Conservation (phyloP, 2,329 filamentous ascomycete species). For the Tolypocladium ophioglossoides region DNA sequence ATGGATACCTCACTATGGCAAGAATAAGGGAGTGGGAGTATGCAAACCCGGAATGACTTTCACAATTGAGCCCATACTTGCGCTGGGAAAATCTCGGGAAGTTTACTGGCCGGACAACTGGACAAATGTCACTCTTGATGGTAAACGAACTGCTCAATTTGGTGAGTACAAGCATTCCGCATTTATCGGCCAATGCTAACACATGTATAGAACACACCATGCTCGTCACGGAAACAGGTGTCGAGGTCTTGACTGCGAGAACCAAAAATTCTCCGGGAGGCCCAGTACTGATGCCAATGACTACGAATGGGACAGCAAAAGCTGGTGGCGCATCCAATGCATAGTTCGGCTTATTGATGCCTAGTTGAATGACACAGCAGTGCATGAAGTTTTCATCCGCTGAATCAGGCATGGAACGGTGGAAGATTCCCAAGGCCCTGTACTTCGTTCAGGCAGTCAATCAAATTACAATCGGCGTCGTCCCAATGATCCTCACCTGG, state of each 20-base stretch:
- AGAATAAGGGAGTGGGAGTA: conserved; percentile 92
- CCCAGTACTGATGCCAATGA: conserved; percentile 18
- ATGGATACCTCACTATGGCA: conserved; percentile 93
- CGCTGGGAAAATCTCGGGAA: conserved; percentile 79
- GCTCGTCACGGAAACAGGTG: conserved; percentile 71
- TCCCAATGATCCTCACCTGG: too few species aligned
- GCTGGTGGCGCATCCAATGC: neutral
- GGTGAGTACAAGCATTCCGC: conserved; percentile 38
- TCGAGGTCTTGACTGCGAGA: conserved; percentile 71
- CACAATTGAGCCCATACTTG: conserved; percentile 98
- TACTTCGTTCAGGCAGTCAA: too few species aligned
- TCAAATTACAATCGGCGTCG: too few species aligned
- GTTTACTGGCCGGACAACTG: conserved; percentile 98
- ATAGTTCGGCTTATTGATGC: neutral
- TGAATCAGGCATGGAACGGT: too few species aligned
- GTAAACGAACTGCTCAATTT: conserved; percentile 85
- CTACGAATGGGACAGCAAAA: neutral
- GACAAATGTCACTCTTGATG: conserved; percentile 91
- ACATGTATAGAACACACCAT: conserved; percentile 59
- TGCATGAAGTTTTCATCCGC: too few species aligned
- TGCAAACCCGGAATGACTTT: conserved; percentile 98
- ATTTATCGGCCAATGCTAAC: conserved; percentile 9
- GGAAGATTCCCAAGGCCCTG: too few species aligned
- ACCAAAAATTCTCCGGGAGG: conserved; percentile 66
- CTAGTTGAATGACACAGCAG: neutral